A percentile compares a stretch with the other conserved stretches of the same genome.
phyloP scores from a whole-genome alignment of 176 grass and related monocot species.

The Echinochloa phyllopogon region DNA sequence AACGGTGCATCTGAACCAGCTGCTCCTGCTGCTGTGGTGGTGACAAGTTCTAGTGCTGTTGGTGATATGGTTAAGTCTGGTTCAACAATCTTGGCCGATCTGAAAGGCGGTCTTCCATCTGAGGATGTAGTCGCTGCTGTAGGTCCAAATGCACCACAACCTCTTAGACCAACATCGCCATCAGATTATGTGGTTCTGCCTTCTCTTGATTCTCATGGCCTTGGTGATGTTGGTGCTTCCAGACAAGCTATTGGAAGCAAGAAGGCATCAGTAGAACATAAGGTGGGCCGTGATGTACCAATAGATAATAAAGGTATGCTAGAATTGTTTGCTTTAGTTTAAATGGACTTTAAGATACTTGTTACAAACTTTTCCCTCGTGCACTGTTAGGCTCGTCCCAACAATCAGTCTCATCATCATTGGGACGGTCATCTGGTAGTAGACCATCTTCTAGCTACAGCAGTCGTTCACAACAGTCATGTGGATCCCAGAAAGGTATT shows the following conservation, averaged over 20 bases:
- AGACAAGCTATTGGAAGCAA: conserved; percentile 49
- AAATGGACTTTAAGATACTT: background rate
- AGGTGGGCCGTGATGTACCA: background rate
- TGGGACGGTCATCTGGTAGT: conserved; percentile 40
- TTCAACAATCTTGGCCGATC: conserved; percentile 6
- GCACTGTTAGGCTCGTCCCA: conserved; percentile 47
- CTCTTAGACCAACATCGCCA: conserved; percentile 2
- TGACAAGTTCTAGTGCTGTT: conserved; percentile 41
- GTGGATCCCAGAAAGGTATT: conserved; percentile 62
- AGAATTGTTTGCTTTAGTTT: background rate
- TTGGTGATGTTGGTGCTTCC: conserved; percentile 42
- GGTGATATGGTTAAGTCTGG: conserved; percentile 16
- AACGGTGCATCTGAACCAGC: conserved; percentile 32
- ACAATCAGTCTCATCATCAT: conserved; percentile 43
- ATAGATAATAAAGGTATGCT: conserved; percentile 33
- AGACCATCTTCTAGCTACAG: conserved; percentile 60
- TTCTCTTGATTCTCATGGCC: conserved; percentile 28
- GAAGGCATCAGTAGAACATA: background rate
- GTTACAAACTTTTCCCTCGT: background rate
- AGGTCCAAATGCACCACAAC: conserved; percentile 13
- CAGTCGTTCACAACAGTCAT: conserved; percentile 50
- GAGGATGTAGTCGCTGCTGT: conserved; percentile 24
- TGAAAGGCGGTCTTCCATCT: conserved; percentile 20
- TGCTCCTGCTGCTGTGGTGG: background rate
- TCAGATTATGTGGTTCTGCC: conserved; percentile 45